Base-by-base conservation (phyloP, 2,329 filamentous ascomycete species). In the Nemania sp. region DNA sequence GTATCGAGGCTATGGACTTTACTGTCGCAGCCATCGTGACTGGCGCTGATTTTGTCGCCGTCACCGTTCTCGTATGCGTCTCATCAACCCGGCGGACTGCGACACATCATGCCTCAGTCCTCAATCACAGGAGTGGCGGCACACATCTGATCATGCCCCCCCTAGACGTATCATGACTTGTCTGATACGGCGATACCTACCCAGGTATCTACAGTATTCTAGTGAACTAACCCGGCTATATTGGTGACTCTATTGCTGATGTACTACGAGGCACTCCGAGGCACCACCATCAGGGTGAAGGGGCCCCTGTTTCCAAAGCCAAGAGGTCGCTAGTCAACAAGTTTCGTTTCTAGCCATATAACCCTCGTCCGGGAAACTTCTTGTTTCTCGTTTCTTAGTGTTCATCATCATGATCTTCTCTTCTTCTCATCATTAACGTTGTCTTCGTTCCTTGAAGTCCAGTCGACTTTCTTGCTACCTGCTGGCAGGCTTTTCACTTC, bases 401-500 rank as follows among this genome's bases (percentile, higher is more conserved):
- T 57, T 50, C 48, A 51, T 52, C 59, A 25, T 55, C 55, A 61
- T 65, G 57, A 63, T 59, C 54, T 62, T 60, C 58, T 67, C 65
- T 62, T 67, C 65, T 62, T 66, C 60, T 57, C 54, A 60, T 67
- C 18, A 54, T 56, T 62, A 12, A 55, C 37, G 40, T 60, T 48
- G 25, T 51, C 48, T 55, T 67, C 55, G 21, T 64, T 64, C 46
- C 59, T 60, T 62, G 65, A 67, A 67, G 64, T 67, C 67, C 69
- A 71, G 68, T 64, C 67, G 49, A 59, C 59, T 64, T 67, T 66
- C 69, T 68, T 70, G 66, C 65, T 69, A 69, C 66, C 59, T 65
- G 64, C 69, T 71, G 74, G 73, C 75, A 69, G 72, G 72, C 67
- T 70, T 71, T 70, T 65, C 67, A 40, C 35, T 67, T 65, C 67